Percentiles rank a stretch among this genome's conserved stretches.
Conservation (phyloP, 2,329 filamentous ascomycete genomes). For the Colletotrichum somersetense region DNA sequence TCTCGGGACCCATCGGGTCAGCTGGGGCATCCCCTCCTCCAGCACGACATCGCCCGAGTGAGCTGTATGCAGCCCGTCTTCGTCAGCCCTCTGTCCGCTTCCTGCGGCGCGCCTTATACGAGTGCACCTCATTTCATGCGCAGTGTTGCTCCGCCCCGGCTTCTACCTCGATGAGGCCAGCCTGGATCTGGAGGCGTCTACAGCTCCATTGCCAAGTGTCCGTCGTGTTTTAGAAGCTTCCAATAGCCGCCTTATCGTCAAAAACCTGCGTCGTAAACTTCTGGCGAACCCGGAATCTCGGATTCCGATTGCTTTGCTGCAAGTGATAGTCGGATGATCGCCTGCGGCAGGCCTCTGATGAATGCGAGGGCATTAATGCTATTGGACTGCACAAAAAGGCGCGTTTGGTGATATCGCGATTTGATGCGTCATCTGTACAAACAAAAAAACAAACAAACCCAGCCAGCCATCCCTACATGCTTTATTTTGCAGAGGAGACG, state of each 20-base stretch:
- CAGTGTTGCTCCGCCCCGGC: constrained; percentile 22
- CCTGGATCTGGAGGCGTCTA: background rate
- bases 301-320: constrained; percentile 6
- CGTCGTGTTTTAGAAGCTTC: constrained; percentile 7
- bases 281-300: background rate
- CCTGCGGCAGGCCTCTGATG: constrained; percentile 16
- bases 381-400: constrained; percentile 15
- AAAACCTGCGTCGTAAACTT: background rate
- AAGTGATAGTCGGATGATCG: constrained; percentile 4
- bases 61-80: constrained; percentile 22
- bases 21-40: background rate
- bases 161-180: constrained; percentile 5
- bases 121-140: constrained; percentile 26
- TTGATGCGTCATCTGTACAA: background rate
- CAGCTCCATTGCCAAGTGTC: background rate
- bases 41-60: background rate
- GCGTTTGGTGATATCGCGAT: background rate
- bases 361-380: background rate
- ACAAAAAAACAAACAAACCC: rapidly evolving
- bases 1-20: constrained; percentile 22
- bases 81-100: constrained; percentile 32
- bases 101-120: constrained; percentile 23
- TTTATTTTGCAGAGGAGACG: background rate
- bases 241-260: constrained; percentile 13
- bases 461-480: background rate